phyloP scores from a whole-genome alignment of 176 grass and related monocot genomes.

The Aegilops tauschii region DNA sequence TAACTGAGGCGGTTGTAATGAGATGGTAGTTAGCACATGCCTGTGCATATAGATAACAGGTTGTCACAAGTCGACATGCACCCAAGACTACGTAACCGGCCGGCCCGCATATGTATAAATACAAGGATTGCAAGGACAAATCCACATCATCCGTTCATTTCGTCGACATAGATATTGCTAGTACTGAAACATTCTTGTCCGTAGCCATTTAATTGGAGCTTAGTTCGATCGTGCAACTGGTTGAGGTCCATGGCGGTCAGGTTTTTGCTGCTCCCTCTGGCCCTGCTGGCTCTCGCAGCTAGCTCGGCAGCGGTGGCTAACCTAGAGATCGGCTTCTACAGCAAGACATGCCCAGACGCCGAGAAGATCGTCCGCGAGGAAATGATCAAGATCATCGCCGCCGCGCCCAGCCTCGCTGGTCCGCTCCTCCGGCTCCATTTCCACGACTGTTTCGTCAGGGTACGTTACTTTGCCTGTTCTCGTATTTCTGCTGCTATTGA shows the following conservation, averaged over 20 bases:
- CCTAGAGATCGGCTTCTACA: constrained; percentile 52
- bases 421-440: constrained; percentile 63
- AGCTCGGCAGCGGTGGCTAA: constrained; percentile 14
- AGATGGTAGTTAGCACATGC: constrained; percentile 42
- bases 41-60: not conserved
- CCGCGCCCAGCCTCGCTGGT: constrained; percentile 44
- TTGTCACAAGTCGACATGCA: not conserved
- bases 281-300: not conserved
- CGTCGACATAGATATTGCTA: not conserved
- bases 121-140: not conserved
- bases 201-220: not conserved
- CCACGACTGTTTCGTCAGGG: constrained; percentile 73
- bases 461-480: not conserved
- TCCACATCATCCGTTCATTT: not conserved
- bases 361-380: constrained; percentile 57
- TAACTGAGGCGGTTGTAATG: not conserved
- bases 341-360: constrained; percentile 54
- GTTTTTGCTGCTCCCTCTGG: not conserved
- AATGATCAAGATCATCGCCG: constrained; percentile 46
- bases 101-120: constrained; percentile 21
- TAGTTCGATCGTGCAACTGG: not conserved
- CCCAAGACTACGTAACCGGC: not conserved
- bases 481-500: not conserved
- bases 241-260: not conserved
- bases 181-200: not conserved